phyloP scores from a whole-genome alignment of 331 rosid species.

The Arachis monticola region DNA sequence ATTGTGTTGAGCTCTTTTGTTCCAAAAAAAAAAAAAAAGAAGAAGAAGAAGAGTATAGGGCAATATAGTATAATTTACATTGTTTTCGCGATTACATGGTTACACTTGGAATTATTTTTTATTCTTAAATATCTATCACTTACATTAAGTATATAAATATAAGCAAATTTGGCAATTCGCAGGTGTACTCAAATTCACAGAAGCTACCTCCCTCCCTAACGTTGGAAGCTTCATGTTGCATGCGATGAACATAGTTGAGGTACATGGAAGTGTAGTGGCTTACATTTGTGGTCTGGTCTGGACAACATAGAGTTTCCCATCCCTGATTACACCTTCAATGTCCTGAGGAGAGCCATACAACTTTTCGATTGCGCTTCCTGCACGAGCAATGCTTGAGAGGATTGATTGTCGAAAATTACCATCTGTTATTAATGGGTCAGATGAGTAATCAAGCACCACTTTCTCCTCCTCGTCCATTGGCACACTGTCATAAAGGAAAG shows the following conservation, averaged over 20 bases:
- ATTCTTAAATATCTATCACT: slow-evolving; percentile 25
- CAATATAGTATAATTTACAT: slow-evolving; percentile 30
- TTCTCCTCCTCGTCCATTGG: slow-evolving; percentile 93
- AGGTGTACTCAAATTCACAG: slow-evolving; percentile 29
- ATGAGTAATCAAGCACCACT: slow-evolving; percentile 84
- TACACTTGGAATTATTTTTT: slow-evolving; percentile 21
- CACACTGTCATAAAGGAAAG: slow-evolving; percentile 55
- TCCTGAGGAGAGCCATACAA: slow-evolving; percentile 89
- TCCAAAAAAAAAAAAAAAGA: too few species aligned
- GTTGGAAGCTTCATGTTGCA: slow-evolving; percentile 24
- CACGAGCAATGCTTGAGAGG: slow-evolving; percentile 84
- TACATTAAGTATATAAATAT: slow-evolving; percentile 10
- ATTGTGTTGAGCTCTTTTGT: too few species aligned
- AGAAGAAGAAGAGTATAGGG: not conserved
- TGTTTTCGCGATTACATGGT: slow-evolving; percentile 23
- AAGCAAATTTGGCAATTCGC: slow-evolving; percentile 17
- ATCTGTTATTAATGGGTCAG: slow-evolving; percentile 70
- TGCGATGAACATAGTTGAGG: slow-evolving; percentile 9
- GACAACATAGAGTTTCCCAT: slow-evolving; percentile 86
- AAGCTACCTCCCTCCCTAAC: slow-evolving; percentile 22
- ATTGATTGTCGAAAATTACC: slow-evolving; percentile 69
- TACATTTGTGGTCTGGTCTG: slow-evolving; percentile 98
- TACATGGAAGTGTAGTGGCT: slow-evolving; percentile 32
- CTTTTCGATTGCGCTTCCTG: slow-evolving; percentile 86
- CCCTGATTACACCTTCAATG: slow-evolving; percentile 94